Evolutionary conservation across 768 basidiomycete species (phyloP), one percentile per base, ranked within the genome.

Genomic region (Cubamyces lactineus): DNA sequence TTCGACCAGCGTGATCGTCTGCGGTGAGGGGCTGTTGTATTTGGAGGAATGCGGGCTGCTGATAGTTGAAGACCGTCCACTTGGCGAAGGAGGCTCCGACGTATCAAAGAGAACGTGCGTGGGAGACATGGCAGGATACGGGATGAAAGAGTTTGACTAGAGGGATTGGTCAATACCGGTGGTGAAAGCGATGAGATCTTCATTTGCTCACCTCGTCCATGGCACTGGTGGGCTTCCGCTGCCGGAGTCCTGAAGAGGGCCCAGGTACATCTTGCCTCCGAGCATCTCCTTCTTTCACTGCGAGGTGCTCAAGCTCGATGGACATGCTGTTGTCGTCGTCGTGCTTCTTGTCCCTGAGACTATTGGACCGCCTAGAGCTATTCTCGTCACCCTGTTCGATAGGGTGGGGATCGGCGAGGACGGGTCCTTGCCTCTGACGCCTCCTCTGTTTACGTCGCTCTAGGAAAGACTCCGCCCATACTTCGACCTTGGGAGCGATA

Each of bases 401-500:
- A 7, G 53, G 50, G 53, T 63, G 53, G 50, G 55, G 53, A 57
- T 58, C 63, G 43, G 24, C 62, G 57, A 68, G 64, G 60, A 66
- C 58, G 62, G 58, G 71, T 2, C 69, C 45, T 57, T 73, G 73
- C 59, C 70, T 66, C 45, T 67, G 67, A 21, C 63, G 71, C 48
- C 72, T 65, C 53, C 63, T 69, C 34, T 67, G 72, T 23, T 72
- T 73, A 52, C 75, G 72, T 38, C 61, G 61, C 30, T 70, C 71
- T 23, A 75, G 66, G 67, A 72, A 76, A 24, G 68, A 67, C 66
- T 78, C 75, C 1, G 72, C 71, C 74, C 77, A 77, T 53, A 72
- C 75, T 75, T 86, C 86, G 28, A 89, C 47, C 45, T 76, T 78
- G 0, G 87, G 87, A 19, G 86, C 86, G 59, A 89, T 80, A 61